These are phyloP conservation scores for Pholiota molesta DNA, from an alignment of 768 basidiomycete species.

Conservation along the genomic window DNA sequence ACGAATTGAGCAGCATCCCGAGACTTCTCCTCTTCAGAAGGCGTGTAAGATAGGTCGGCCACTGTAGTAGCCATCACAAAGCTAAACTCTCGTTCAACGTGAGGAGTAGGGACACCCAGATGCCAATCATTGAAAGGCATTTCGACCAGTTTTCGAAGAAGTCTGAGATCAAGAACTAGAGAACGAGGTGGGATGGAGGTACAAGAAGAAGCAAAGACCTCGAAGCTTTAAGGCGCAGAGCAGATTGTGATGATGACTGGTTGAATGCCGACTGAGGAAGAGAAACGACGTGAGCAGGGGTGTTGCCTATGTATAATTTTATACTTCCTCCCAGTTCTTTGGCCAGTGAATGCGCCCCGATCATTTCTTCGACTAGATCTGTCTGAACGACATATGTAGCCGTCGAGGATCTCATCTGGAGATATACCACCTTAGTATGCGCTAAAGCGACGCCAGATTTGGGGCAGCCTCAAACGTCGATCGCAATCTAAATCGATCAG, in stretches of 20 bases:
- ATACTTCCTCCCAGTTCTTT: conserved; percentile 14
- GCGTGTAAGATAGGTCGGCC: conserved; percentile 43
- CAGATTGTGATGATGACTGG: conserved; percentile 15
- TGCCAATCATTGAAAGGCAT: conserved; percentile 27
- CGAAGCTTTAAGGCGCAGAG: conserved; percentile 9
- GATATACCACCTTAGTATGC: conserved; percentile 11
- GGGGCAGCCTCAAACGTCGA: conserved; percentile 13
- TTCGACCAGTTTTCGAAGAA: conserved; percentile 7
- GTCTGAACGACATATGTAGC: conserved; percentile 11
- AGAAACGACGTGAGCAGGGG: background rate
- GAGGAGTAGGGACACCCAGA: conserved; percentile 39
- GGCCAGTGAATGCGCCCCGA: conserved; percentile 15
- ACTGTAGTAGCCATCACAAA: conserved; percentile 43
- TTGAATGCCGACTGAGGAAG: conserved; percentile 15
- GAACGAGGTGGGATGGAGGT: conserved; percentile 9
- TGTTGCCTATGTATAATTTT: conserved; percentile 19
- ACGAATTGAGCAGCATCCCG: conserved; percentile 62
- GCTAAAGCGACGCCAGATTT: conserved; percentile 18
- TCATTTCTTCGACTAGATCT: conserved; percentile 12
- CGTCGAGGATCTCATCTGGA: conserved; percentile 10
- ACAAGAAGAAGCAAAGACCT: background rate
- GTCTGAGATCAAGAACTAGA: conserved; percentile 1
- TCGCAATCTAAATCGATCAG: conserved; percentile 12
- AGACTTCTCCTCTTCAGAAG: conserved; percentile 39
- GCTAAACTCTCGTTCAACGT: conserved; percentile 23